Evolutionary conservation across 139 green algal genomes (phyloP).

Genomic region (Volvox reticuliferus): DNA sequence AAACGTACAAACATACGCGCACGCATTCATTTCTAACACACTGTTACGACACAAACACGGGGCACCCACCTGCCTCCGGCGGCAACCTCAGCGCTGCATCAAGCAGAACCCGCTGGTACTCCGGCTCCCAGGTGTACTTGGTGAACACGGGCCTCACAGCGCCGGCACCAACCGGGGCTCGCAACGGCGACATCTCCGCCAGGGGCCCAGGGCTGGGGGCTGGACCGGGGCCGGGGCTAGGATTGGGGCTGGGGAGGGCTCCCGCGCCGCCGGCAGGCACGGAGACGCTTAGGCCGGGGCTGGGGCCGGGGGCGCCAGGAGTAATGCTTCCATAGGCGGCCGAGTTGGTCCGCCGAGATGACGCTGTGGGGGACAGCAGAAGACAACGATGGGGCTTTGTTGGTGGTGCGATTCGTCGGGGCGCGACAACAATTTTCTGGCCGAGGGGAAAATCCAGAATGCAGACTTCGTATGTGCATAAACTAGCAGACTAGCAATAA

Average conservation of each 20-base stretch:
- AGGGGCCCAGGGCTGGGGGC: not conserved
- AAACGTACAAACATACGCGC: too few relatives aligned
- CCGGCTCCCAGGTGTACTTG: slow-evolving; percentile 42
- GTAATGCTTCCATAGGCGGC: not conserved
- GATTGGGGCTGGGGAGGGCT: not conserved
- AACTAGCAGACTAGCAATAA: too few relatives aligned
- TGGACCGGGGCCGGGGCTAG: not conserved
- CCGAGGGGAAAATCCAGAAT: too few relatives aligned
- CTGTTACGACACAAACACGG: not conserved
- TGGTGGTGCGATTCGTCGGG: too few relatives aligned
- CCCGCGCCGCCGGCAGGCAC: not conserved
- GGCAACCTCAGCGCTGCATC: slow-evolving; percentile 41
- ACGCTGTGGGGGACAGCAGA: too few relatives aligned
- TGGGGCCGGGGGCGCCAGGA: not conserved
- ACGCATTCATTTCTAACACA: too few relatives aligned
- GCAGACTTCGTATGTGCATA: too few relatives aligned
- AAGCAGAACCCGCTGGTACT: slow-evolving; percentile 45
- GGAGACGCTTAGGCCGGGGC: not conserved
- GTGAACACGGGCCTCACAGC: not conserved
- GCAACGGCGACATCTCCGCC: not conserved
- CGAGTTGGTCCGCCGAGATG: not conserved
- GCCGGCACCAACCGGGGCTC: not conserved
- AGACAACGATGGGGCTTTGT: too few relatives aligned
- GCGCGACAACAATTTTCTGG: too few relatives aligned
- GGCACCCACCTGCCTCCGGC: slow-evolving; percentile 28